Conservation (phyloP, 805 yeast species). For the Suhomyces tanzawaensis region DNA sequence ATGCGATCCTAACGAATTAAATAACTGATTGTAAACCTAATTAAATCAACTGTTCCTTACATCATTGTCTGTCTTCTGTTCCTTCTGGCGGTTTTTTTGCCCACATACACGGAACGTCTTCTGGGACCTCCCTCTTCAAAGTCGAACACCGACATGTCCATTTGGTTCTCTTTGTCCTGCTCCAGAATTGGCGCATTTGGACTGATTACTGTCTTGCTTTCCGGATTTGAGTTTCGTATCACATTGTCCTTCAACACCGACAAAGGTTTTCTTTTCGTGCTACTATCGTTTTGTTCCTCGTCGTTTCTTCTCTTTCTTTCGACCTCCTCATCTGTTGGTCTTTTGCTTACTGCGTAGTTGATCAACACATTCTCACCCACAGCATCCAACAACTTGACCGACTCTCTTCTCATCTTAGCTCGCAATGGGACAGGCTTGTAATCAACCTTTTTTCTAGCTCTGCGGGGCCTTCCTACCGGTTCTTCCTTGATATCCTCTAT, state of each 20-base stretch:
- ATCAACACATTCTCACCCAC: slow-evolving; percentile 36
- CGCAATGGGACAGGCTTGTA: slow-evolving; percentile 68
- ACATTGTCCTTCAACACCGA: background rate
- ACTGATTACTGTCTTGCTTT: background rate
- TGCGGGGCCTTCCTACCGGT: slow-evolving; percentile 33
- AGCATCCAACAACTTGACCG: slow-evolving; percentile 60
- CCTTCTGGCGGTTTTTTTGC: slow-evolving; percentile 14
- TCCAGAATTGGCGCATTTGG: background rate
- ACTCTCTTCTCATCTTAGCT: slow-evolving; percentile 66
- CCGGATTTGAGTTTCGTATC: background rate
- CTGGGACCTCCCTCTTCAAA: slow-evolving; percentile 7
- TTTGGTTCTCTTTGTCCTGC: background rate
- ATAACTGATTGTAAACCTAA: background rate
- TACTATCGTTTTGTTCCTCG: background rate
- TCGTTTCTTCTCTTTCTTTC: background rate
- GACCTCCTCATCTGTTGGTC: slow-evolving; percentile 1
- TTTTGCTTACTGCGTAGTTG: slow-evolving; percentile 9
- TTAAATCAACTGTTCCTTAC: background rate
- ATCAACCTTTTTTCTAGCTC: slow-evolving; percentile 57
- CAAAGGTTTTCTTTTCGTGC: background rate
- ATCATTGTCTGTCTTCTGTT: slow-evolving; percentile 8
- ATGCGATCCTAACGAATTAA: background rate
- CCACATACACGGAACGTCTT: slow-evolving; percentile 7
- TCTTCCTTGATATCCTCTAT: background rate
- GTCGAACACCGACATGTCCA: slow-evolving; percentile 9